Evolutionary conservation across 805 yeast species (phyloP).

Genomic region (Grigorovia yakushimaensis): DNA sequence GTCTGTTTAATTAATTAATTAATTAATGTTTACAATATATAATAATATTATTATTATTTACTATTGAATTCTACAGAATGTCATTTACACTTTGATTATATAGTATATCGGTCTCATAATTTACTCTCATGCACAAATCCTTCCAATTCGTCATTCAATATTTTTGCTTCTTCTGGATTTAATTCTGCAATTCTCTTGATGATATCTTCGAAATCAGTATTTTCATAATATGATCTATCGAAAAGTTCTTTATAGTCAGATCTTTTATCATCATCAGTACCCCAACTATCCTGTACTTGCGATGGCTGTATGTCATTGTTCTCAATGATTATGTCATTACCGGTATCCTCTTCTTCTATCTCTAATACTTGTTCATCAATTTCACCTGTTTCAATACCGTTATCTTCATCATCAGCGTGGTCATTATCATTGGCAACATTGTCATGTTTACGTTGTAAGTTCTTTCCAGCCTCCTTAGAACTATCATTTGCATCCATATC

Average conservation of each 20-base stretch:
- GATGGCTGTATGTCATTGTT: not conserved
- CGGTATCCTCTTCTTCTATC: constrained; percentile 27
- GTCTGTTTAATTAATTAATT: too few relatives aligned
- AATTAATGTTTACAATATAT: too few relatives aligned
- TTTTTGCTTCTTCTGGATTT: constrained; percentile 18
- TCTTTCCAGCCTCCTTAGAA: not conserved
- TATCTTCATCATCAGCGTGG: constrained; percentile 22
- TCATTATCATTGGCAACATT: constrained; percentile 8
- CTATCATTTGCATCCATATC: constrained; percentile 12
- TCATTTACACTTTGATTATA: too few relatives aligned
- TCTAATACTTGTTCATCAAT: constrained; percentile 24
- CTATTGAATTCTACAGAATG: too few relatives aligned
- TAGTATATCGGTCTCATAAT: too few relatives aligned
- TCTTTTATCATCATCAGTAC: constrained; percentile 13
- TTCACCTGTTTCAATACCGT: constrained; percentile 27
- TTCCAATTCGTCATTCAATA: constrained; percentile 12
- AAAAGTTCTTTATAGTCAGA: constrained; percentile 4
- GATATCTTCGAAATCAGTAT: constrained; percentile 25
- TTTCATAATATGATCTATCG: constrained; percentile 9
- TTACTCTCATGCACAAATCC: constrained; percentile 23
- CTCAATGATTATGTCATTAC: constrained; percentile 13
- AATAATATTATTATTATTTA: too few relatives aligned
- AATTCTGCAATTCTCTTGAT: constrained; percentile 18
- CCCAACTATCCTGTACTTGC: not conserved
- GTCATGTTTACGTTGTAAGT: not conserved